A percentile compares a stretch with the other conserved stretches of the same genome.
Evolutionary conservation across 106 monocot species (phyloP).

Genomic region (Iris macrosiphon): DNA sequence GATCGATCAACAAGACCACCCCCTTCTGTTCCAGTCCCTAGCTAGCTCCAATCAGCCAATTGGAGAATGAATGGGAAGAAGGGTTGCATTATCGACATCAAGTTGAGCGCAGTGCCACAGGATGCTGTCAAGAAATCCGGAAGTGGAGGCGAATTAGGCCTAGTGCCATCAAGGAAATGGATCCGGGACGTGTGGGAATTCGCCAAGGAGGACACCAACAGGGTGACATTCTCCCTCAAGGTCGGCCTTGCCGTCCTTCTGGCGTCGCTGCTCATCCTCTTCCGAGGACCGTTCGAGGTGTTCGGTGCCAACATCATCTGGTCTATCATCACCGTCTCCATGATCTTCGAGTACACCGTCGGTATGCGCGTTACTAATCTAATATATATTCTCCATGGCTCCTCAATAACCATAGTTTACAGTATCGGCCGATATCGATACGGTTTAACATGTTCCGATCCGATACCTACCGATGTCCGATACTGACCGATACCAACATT

Average conservation of each 20-base stretch:
- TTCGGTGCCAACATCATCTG: constrained; percentile 60
- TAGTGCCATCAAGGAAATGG: constrained; percentile 29
- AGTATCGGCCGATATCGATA: too few relatives aligned
- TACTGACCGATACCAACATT: too few relatives aligned
- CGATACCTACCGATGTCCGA: too few relatives aligned
- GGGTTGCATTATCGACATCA: constrained; percentile 30
- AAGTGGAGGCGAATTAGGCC: neutral
- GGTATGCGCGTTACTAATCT: constrained; percentile 38
- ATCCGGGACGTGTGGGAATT: constrained; percentile 48
- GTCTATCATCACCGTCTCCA: constrained; percentile 75
- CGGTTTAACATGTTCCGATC: too few relatives aligned
- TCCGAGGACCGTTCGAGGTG: constrained; percentile 32
- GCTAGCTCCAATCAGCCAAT: neutral
- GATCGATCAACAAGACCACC: too few relatives aligned
- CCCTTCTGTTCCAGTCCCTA: neutral
- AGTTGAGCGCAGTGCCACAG: neutral
- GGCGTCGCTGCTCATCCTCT: constrained; percentile 67
- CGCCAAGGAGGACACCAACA: constrained; percentile 44
- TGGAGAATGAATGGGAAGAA: constrained; percentile 47
- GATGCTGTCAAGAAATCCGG: constrained; percentile 6
- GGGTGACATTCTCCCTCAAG: constrained; percentile 55
- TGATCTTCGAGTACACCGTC: constrained; percentile 83
- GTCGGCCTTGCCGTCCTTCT: constrained; percentile 57
- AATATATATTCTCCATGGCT: too few relatives aligned
- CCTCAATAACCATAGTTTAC: too few relatives aligned